phyloP scores from a whole-genome alignment of 164 flowering plant species.

The Tetracentron sinense region DNA sequence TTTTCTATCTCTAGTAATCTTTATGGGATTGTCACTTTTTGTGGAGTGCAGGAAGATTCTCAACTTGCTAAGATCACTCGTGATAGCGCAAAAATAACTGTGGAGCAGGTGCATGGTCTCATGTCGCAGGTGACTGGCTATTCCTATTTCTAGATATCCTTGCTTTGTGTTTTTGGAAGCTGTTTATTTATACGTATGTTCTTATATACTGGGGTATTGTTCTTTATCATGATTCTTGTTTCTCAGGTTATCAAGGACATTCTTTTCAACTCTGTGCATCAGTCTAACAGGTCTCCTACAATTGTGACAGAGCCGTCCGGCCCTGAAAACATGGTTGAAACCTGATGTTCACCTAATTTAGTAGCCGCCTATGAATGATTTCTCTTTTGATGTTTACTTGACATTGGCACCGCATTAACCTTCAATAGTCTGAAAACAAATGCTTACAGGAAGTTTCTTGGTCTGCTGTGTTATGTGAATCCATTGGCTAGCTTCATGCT shows the following conservation, averaged over 20 bases:
- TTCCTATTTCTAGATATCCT: background rate
- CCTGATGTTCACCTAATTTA: slow-evolving; percentile 27
- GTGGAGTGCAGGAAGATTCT: slow-evolving; percentile 73
- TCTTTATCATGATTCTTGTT: slow-evolving; percentile 1
- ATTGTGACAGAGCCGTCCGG: slow-evolving; percentile 37
- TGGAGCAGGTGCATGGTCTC: slow-evolving; percentile 97
- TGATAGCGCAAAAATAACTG: slow-evolving; percentile 97
- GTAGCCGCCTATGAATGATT: background rate
- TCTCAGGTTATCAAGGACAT: slow-evolving; percentile 91
- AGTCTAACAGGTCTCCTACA: slow-evolving; percentile 31
- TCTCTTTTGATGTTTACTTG: background rate
- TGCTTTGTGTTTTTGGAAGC: background rate
- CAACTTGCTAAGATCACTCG: slow-evolving; percentile 93
- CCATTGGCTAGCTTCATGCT: no score
- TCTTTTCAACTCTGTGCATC: slow-evolving; percentile 88
- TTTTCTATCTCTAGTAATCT: background rate
- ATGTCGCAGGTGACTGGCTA: slow-evolving; percentile 81
- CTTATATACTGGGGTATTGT: background rate
- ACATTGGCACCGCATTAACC: no score
- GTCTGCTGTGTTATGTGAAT: no score
- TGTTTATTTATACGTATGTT: background rate
- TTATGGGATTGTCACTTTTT: background rate
- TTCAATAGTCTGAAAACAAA: background rate
- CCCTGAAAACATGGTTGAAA: slow-evolving; percentile 90
- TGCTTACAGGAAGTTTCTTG: no score